Evolutionary conservation across 1,284 basidiomycete genomes (phyloP).

Genomic region (Athelia sp.): DNA sequence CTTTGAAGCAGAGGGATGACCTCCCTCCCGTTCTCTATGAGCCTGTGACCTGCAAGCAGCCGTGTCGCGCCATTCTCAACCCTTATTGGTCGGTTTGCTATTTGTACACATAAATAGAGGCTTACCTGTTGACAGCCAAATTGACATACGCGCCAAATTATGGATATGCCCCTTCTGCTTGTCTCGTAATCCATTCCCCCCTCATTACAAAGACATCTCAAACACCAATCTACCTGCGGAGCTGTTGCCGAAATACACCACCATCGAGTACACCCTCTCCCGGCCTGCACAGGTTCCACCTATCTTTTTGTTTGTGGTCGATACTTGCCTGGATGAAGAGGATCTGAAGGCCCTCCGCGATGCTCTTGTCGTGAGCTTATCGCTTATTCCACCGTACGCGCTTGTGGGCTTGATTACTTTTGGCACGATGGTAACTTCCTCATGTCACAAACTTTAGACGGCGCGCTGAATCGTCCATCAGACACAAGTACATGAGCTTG

Average conservation of each 20-base stretch:
- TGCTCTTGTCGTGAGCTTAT: conserved; percentile 89
- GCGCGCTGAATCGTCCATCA: conserved; percentile 22
- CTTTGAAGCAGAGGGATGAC: conserved; percentile 92
- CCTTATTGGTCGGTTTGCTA: conserved; percentile 79
- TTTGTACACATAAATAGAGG: conserved; percentile 7
- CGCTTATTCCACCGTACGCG: conserved; percentile 89
- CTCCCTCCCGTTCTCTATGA: conserved; percentile 96
- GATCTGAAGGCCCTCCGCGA: conserved; percentile 95
- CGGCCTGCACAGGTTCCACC: conserved; percentile 91
- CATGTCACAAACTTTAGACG: neutral
- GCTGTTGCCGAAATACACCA: conserved; percentile 96
- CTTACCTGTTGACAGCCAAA: conserved; percentile 62
- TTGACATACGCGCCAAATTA: conserved; percentile 96
- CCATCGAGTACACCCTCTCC: conserved; percentile 96
- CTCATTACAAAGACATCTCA: conserved; percentile 99
- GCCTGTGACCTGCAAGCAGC: conserved; percentile 97
- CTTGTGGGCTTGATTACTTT: conserved; percentile 95
- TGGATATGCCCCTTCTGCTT: conserved; percentile 99
- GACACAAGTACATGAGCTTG: conserved; percentile 98
- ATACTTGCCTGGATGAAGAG: conserved; percentile 95
- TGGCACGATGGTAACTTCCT: conserved; percentile 83
- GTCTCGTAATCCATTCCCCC: conserved; percentile 94
- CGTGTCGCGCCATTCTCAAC: conserved; percentile 96
- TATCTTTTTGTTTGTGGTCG: conserved; percentile 95
- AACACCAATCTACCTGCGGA: conserved; percentile 96